Conservation (phyloP, 495 filamentous ascomycete genomes). For the Xylaria longipes region DNA sequence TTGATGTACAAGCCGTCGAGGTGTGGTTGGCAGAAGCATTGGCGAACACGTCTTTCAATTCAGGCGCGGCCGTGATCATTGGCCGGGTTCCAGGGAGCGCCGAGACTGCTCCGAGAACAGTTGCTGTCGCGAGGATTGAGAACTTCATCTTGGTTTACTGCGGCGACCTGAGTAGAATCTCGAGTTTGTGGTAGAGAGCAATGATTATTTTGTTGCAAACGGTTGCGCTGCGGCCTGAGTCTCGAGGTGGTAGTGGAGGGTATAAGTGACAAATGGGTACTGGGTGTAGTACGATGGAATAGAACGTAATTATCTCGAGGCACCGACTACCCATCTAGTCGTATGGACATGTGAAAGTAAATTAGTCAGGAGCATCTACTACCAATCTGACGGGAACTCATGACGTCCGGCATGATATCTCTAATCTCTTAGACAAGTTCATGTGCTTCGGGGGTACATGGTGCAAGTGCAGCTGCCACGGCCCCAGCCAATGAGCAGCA, state of each 20-base stretch:
- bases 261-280: not conserved
- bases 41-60: not conserved
- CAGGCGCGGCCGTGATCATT: conserved; percentile 20
- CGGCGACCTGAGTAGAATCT: not conserved
- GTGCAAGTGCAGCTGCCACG: conserved; percentile 5
- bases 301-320: not conserved
- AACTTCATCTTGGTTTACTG: conserved; percentile 11
- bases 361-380: not conserved
- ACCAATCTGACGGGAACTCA: not conserved
- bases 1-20: conserved; percentile 3
- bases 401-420: conserved; percentile 8
- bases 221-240: not conserved
- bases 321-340: not conserved
- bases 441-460: conserved; percentile 3
- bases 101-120: conserved; percentile 4
- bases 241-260: not conserved
- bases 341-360: not conserved
- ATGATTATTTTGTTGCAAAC: not conserved
- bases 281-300: not conserved
- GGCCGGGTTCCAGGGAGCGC: conserved; percentile 9
- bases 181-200: not conserved
- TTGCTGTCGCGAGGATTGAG: not conserved
- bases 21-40: not conserved
- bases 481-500: conserved; percentile 19
- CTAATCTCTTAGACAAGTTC: conserved; percentile 3